Conservation (phyloP, 169 alveolate genomes). For the Prorocentrum cordatum region DNA sequence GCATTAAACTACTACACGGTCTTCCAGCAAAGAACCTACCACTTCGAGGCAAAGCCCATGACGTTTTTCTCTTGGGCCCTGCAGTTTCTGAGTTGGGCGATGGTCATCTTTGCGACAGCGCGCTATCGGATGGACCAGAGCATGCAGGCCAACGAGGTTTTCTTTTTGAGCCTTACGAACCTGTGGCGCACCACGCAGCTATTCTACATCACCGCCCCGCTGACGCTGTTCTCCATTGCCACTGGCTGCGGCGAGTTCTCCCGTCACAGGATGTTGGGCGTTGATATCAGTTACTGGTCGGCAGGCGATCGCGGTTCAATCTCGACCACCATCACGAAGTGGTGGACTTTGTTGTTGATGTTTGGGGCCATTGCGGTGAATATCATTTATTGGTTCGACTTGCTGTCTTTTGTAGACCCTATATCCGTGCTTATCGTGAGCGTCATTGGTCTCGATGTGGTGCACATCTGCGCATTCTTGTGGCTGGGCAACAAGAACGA, state of each 20-base stretch:
- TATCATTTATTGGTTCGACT: conserved; percentile 50
- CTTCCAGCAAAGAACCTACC: conserved; percentile 20
- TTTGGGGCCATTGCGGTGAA: conserved; percentile 46
- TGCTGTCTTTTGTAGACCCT: conserved; percentile 17
- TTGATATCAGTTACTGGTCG: conserved; percentile 39
- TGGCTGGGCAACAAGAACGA: too few species aligned
- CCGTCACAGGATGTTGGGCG: conserved; percentile 42
- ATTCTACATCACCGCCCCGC: conserved; percentile 41
- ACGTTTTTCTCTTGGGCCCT: conserved; percentile 14
- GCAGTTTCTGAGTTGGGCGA: conserved; percentile 44
- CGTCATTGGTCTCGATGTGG: too few species aligned
- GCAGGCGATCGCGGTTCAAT: conserved; percentile 52
- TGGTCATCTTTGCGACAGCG: conserved; percentile 23
- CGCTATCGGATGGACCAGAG: conserved; percentile 27
- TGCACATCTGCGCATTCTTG: too few species aligned
- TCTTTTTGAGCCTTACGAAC: conserved; percentile 31
- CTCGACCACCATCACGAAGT: too few species aligned
- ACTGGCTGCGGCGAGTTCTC: conserved; percentile 4
- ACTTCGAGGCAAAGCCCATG: conserved; percentile 32
- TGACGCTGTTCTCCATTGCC: conserved; percentile 26
- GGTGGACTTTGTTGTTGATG: conserved; percentile 17
- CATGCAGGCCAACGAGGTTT: conserved; percentile 65
- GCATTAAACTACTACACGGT: conserved; percentile 37
- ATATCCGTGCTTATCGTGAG: conserved; percentile 14
- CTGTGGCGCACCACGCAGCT: conserved; percentile 59